A percentile compares a stretch with the other conserved stretches of the same genome.
These are phyloP conservation scores for Herpetospermum pedunculosum DNA, from an alignment of 306 rosid species.

Conservation along the genomic window DNA sequence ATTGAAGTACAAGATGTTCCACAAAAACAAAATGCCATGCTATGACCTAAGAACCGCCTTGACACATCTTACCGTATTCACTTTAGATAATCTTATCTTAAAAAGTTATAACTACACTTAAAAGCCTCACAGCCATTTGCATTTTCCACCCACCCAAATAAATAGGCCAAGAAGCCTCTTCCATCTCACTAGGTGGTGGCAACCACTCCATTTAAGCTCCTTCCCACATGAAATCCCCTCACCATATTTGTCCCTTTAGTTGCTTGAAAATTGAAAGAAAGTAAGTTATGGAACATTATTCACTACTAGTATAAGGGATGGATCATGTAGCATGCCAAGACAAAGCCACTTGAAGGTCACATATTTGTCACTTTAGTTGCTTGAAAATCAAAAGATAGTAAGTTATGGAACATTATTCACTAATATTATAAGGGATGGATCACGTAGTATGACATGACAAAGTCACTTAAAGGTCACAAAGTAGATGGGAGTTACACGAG, in stretches of 20 bases:
- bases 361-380: not conserved
- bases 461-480: not conserved
- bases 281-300: not conserved
- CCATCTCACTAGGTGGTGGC: not conserved
- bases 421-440: not conserved
- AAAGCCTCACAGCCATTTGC: not conserved
- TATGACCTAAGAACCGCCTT: not conserved
- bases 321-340: not conserved
- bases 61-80: not conserved
- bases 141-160: not conserved
- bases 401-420: not conserved
- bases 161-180: not conserved
- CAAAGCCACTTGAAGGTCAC: not conserved
- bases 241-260: not conserved
- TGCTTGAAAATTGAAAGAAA: not conserved
- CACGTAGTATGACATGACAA: not conserved
- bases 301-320: not conserved
- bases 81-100: not conserved
- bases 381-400: not conserved
- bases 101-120: not conserved
- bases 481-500: not conserved
- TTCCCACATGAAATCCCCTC: not conserved
- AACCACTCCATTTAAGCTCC: not conserved
- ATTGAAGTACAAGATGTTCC: not conserved
- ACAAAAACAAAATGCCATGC: not conserved